Conservation (phyloP, 176 grass and related monocot genomes). For the Tillandsia leiboldiana region DNA sequence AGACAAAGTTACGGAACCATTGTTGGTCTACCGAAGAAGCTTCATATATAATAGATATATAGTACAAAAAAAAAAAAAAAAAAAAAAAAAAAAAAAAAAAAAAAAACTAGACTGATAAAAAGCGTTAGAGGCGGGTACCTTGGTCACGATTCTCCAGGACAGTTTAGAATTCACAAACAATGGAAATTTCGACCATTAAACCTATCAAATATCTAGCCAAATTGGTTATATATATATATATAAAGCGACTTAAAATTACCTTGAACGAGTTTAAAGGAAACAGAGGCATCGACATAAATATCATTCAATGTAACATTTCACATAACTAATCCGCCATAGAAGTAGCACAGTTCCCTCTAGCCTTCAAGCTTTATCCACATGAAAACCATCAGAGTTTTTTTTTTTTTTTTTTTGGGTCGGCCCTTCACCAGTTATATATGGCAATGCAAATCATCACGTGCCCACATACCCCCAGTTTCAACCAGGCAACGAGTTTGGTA, state of each 20-base stretch:
- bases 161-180: constrained; percentile 32
- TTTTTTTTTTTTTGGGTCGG: too few species aligned
- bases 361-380: not conserved
- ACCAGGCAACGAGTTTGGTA: not conserved
- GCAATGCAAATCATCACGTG: not conserved
- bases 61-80: too few species aligned
- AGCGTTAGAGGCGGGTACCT: too few species aligned
- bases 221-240: not conserved
- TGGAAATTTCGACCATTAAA: not conserved
- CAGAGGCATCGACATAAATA: not conserved
- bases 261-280: constrained; percentile 1
- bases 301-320: not conserved
- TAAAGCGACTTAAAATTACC: not conserved
- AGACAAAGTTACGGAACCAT: too few species aligned
- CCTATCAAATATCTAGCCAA: not conserved
- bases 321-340: not conserved
- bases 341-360: not conserved
- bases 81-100: too few species aligned
- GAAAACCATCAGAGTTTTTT: not conserved
- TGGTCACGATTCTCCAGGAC: constrained; percentile 8
- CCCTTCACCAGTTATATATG: not conserved
- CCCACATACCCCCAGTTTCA: constrained; percentile 11
- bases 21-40: too few species aligned
- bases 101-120: too few species aligned
- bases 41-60: too few species aligned